These are phyloP conservation scores for Wickerhamomyces subpelliculosus DNA, from an alignment of 805 yeast species.

Conservation along the genomic window DNA sequence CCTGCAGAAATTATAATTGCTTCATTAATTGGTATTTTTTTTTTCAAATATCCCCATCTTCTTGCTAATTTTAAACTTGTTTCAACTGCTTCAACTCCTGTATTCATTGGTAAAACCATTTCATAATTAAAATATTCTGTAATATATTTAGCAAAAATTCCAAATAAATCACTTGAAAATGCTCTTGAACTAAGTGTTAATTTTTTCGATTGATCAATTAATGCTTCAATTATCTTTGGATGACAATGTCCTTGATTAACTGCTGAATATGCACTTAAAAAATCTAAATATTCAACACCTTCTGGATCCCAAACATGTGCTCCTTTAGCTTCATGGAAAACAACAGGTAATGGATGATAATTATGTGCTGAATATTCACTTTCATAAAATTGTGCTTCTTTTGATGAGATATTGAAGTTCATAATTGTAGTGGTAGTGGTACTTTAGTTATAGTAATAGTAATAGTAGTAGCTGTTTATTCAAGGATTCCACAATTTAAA, in stretches of 20 bases:
- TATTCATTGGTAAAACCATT: conserved; percentile 94
- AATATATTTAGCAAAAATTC: conserved; percentile 77
- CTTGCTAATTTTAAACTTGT: conserved; percentile 90
- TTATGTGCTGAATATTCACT: conserved; percentile 87
- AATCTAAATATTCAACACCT: conserved; percentile 89
- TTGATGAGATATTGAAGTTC: conserved; percentile 50
- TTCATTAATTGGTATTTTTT: conserved; percentile 75
- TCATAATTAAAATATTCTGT: conserved; percentile 89
- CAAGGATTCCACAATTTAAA: too few relatives aligned
- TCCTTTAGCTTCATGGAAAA: conserved; percentile 77
- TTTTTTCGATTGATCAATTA: conserved; percentile 77
- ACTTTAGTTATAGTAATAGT: too few relatives aligned
- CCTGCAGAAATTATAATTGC: conserved; percentile 85
- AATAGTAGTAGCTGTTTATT: too few relatives aligned
- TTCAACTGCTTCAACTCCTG: conserved; percentile 99
- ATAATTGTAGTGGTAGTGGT: conserved; percentile 8
- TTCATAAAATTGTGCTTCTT: conserved; percentile 62
- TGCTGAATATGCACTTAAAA: conserved; percentile 91
- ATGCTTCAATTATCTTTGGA: conserved; percentile 81
- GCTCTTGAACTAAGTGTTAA: conserved; percentile 90
- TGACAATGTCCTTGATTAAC: conserved; percentile 98
- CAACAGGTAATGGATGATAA: conserved; percentile 95
- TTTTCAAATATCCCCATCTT: conserved; percentile 92
- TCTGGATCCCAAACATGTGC: conserved; percentile 98
- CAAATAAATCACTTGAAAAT: conserved; percentile 83